Evolutionary conservation across 805 yeast species (phyloP), one percentile per base, ranked within the genome.

Genomic region (Myxozyma neotropica): DNA sequence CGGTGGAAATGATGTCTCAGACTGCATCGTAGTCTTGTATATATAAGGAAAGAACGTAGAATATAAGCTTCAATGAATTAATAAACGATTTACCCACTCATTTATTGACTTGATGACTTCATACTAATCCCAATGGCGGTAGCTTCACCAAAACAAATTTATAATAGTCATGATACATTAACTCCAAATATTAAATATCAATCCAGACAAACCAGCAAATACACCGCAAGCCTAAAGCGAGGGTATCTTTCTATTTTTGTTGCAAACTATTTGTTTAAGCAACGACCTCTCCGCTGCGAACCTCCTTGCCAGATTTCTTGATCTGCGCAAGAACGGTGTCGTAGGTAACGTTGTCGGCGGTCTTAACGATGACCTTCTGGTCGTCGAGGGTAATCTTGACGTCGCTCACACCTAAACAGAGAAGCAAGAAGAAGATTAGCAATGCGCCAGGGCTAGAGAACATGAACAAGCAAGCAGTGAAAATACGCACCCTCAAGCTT

Each of bases 251-350:
- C n/a, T n/a, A n/a, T n/a, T n/a, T n/a, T n/a, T n/a, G n/a, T n/a
- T n/a, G n/a, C n/a, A n/a, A n/a, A n/a, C 19, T 4, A 8, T 13
- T 24, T 27, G 36, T 10, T 58, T 73, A 81, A 48, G 73, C 77
- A 54, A 86, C 69, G 45, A 80, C 76, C 68, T 80, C 80, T 12
- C 96, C 96, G 31, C 80, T 78, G 48, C 80, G 77, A 59, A 93
- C 87, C 68, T 84, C 84, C 78, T 93, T 93, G 38, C 98, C 98
- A 1, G 98, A 91, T 79, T 93, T 93, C 63, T 86, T 77, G 65
- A 93, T 93, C 57, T 90, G 85, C 55, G 80, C 85, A 56, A 86
- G 78, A n/a, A 94, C 92, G 2, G 86, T 82, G 52, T 92, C 95
- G 71, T 88, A 90, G 53, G 83, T 80, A 36, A 88, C 72, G 10